Evolutionary conservation across 2,329 filamentous ascomycete species (phyloP), one percentile per base, ranked within the genome.

Genomic region (Apiospora phragmitis): DNA sequence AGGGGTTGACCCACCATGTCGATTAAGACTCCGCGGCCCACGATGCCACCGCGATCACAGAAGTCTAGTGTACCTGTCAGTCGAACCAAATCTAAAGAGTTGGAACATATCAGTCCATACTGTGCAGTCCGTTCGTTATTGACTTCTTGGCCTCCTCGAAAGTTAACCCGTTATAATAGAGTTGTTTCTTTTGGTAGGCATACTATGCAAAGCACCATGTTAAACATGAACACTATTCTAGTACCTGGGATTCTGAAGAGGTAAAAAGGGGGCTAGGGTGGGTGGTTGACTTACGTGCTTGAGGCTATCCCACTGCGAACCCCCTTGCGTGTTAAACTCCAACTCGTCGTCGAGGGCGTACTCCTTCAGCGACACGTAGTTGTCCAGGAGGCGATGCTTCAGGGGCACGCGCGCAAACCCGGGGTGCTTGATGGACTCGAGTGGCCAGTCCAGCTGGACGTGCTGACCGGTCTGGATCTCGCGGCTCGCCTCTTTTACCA

Each of bases 111-210:
- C 7, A 32, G 7, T n/a, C 18, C 51, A 16, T 59, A 59, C 51
- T 59, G 51, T 65, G 43, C 70, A 78, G 75, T 72, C 7, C 77
- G 74, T n/a, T 77, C 72, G 1, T 75, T 73, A 18, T 77, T 76
- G 42, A 59, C 16, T 59, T 59, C 51, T 59, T 59, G 6, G 51
- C 51, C 29, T 59, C 51, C 29, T 59, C 51, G 5, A 59, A 59
- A 1, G 51, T 59, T 16, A 59, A 59, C 0, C 51, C 51, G 7
- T 59, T 59, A 35, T 59, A 59, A 21, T 59, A 59, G 16, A 59
- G 29, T 11, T 59, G 51, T 16, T 35, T 59, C 26, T 59, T 59
- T 9, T 59, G 51, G 51, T 59, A 59, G 16, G 51, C 51, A 21
- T 59, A 59, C 51, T 55, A 32, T 18, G 24, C 1, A 12, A 3